phyloP scores from a whole-genome alignment of 139 green algal genomes.

The Astrephomene gubernaculifera region DNA sequence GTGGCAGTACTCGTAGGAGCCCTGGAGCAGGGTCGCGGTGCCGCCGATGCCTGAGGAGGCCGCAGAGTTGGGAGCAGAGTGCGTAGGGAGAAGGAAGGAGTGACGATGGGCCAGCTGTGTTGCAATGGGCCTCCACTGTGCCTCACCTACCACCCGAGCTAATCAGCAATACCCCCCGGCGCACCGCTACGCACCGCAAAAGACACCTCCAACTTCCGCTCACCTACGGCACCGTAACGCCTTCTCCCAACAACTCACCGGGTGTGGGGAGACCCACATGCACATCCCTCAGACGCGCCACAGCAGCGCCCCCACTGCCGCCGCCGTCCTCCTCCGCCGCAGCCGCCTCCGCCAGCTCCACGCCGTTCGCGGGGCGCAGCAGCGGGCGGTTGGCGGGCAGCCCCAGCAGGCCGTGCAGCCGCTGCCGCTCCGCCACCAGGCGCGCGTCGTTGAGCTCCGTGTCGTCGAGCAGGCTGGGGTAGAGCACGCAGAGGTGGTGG shows the following conservation, averaged over 20 bases:
- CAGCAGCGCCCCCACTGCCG: not conserved
- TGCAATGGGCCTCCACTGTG: too few relatives aligned
- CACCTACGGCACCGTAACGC: too few relatives aligned
- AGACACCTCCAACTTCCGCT: too few relatives aligned
- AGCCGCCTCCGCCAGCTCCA: constrained; percentile 26
- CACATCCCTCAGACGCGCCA: constrained; percentile 75
- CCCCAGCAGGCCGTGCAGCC: constrained; percentile 74
- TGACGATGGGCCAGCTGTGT: too few relatives aligned
- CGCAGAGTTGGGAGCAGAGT: too few relatives aligned
- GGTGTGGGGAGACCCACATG: constrained; percentile 70
- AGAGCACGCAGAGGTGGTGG: constrained; percentile 69
- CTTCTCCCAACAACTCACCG: too few relatives aligned
- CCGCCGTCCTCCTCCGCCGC: not conserved
- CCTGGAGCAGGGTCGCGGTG: constrained; percentile 75
- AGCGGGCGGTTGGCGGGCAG: constrained; percentile 82
- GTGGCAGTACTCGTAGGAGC: constrained; percentile 95
- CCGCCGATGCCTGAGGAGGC: constrained; percentile 61
- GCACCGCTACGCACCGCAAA: too few relatives aligned
- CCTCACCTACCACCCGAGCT: too few relatives aligned
- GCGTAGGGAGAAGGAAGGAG: too few relatives aligned
- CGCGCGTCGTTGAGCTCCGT: constrained; percentile 56
- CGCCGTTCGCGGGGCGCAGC: constrained; percentile 75
- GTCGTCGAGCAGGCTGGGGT: constrained; percentile 51
- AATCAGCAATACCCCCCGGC: too few relatives aligned
- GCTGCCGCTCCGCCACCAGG: constrained; percentile 32